A percentile compares a stretch with the other conserved stretches of the same genome.
Evolutionary conservation across 129 eudicot species (phyloP).

Genomic region (Glebionis coronaria): DNA sequence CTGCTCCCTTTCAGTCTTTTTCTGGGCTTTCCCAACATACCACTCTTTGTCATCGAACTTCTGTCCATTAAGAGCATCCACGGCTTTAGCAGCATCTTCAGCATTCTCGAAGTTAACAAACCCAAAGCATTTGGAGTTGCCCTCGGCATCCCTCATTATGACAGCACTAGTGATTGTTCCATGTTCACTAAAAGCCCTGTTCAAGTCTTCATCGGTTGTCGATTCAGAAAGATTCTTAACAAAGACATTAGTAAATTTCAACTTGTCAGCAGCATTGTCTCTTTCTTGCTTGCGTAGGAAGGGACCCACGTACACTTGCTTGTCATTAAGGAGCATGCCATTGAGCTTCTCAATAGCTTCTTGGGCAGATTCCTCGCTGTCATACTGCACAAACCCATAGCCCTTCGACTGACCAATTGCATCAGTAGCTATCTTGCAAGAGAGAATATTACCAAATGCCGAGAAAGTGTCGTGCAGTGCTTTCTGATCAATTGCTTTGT

Average conservation of each 20-base stretch:
- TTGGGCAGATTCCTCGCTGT: constrained; percentile 74
- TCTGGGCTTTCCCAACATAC: constrained; percentile 97
- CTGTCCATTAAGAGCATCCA: constrained; percentile 78
- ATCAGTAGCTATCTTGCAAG: constrained; percentile 91
- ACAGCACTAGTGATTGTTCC: constrained; percentile 76
- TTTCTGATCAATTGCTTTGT: constrained; percentile 84
- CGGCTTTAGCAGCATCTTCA: constrained; percentile 84
- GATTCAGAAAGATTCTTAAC: constrained; percentile 81
- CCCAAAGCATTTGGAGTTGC: constrained; percentile 86
- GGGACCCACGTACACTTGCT: constrained; percentile 88
- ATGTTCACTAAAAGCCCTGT: constrained; percentile 68
- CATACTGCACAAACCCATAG: constrained; percentile 95
- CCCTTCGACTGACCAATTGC: constrained; percentile 81
- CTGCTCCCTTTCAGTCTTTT: constrained; percentile 77
- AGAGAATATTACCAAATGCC: constrained; percentile 70
- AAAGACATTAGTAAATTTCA: constrained; percentile 71
- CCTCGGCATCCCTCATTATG: constrained; percentile 81
- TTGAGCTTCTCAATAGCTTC: constrained; percentile 87
- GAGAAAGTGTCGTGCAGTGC: constrained; percentile 86
- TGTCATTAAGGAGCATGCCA: constrained; percentile 83
- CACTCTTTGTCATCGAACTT: constrained; percentile 80
- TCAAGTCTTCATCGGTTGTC: constrained; percentile 74
- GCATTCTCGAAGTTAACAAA: constrained; percentile 90
- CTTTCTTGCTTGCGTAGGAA: constrained; percentile 85
- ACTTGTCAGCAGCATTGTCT: constrained; percentile 60